Evolutionary conservation across 2,329 filamentous ascomycete species (phyloP).

Genomic region (Endocalyx cinctus): DNA sequence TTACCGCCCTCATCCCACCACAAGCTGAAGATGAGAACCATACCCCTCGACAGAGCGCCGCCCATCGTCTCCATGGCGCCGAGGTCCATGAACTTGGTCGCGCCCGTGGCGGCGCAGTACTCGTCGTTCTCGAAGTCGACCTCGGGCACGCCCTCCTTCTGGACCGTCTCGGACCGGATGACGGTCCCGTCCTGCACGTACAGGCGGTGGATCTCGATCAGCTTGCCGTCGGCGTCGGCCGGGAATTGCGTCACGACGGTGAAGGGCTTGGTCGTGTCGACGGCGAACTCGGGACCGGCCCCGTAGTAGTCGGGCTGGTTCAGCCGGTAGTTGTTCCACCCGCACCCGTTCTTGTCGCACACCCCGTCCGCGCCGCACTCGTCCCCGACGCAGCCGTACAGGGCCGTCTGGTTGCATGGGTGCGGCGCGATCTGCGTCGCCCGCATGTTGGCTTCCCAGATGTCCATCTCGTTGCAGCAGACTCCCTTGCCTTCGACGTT

Average conservation of each 20-base stretch:
- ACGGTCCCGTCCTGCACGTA: slow-evolving; percentile 32
- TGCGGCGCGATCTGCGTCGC: slow-evolving; percentile 32
- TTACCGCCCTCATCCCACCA: slow-evolving; percentile 46
- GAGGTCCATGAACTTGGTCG: slow-evolving; percentile 27
- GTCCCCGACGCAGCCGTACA: slow-evolving; percentile 26
- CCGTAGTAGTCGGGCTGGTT: slow-evolving; percentile 28
- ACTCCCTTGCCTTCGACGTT: slow-evolving; percentile 29
- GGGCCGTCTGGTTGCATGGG: slow-evolving; percentile 28
- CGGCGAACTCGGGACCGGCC: slow-evolving; percentile 21
- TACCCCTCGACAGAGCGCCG: slow-evolving; percentile 37
- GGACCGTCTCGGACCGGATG: slow-evolving; percentile 25
- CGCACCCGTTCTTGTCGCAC: slow-evolving; percentile 32
- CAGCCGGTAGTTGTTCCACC: slow-evolving; percentile 31
- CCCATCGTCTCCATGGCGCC: slow-evolving; percentile 40
- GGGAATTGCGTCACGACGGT: slow-evolving; percentile 34
- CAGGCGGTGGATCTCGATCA: slow-evolving; percentile 29
- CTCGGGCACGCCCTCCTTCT: slow-evolving; percentile 28
- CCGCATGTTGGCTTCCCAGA: slow-evolving; percentile 34
- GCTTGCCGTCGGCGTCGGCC: slow-evolving; percentile 24
- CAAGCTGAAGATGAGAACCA: slow-evolving; percentile 47
- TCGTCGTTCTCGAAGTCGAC: slow-evolving; percentile 29
- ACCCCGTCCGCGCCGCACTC: slow-evolving; percentile 25
- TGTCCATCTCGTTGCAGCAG: slow-evolving; percentile 36
- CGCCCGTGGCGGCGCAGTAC: slow-evolving; percentile 30
- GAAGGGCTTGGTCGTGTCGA: slow-evolving; percentile 31